Base-by-base conservation (phyloP, 2,329 filamentous ascomycete genomes). In the Ascomycota sp. region DNA sequence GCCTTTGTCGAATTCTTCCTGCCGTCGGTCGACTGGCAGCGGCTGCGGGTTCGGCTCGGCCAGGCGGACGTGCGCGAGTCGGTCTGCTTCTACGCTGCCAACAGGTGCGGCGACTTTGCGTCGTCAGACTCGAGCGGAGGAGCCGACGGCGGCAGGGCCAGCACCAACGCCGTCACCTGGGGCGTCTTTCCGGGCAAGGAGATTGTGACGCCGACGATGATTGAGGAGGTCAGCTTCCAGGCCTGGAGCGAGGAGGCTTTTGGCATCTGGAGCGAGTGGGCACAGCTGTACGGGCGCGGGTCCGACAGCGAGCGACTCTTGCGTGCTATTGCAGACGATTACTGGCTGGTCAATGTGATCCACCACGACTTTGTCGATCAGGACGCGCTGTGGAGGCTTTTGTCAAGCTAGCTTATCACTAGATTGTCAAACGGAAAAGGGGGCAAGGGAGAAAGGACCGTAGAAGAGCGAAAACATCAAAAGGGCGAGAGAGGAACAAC, bases 1-100 rank as follows among this genome's bases (percentile, higher is more conserved):
- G 78, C 86, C 0, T 98, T 98, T 51, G 83, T 98, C 30, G 89
- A 98, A 51, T 82, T 95, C 56, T 98, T 98, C 61, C 57, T 92
- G 33, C 74, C 85, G 0, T 56, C 62, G 0, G 51, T 64, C 0
- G 79, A 86, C 48, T 95, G 83, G 74, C 51, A 56, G 11, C 48
- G 49, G 2, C 62, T 98, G 21, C 65, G 68, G 37, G 60, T 63
- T 4, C 66, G 69, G 34, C 66, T 95, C 27, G 47, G 53, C 30
- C 56, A 55, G 8, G 53, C 66, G 23, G 69, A 69, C 31, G 56
- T 69, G 11, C 61, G 70, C 29, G 70, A 75, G 25, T 63, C 69
- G 30, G 66, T 94, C 23, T 82, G 78, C 39, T 98, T 81, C 63
- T 94, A 92, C 52, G 86, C 86, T 4, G 71, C 72, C 30, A 92